Base-by-base conservation (phyloP, 495 filamentous ascomycete genomes). In the Rusavskia elegans region DNA sequence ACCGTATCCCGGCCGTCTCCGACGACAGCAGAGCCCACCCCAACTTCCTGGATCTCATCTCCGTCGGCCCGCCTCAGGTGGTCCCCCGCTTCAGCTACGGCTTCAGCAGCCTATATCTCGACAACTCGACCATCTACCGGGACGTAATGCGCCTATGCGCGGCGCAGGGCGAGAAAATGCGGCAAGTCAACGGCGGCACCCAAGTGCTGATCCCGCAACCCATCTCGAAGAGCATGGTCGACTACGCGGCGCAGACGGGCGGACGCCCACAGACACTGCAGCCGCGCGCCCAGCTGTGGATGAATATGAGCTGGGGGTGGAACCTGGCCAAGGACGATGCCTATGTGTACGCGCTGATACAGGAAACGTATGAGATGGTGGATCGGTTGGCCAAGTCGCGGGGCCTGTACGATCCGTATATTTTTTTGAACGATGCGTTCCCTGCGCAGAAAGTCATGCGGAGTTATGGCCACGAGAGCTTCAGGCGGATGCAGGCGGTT, bases 401-500 rank as follows among this genome's bases (percentile, higher is more conserved):
- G 32, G 32, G 32, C 1, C 1, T 35, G 9, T 35, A 35, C 13
- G 32, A 35, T 13, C 32, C 32, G 8, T 35, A 35, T 35, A 35
- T 35, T 3, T 35, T 35, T 11, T 35, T 35, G 32, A 35, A 35
- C 13, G 32, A 35, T 35, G 32, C 32, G 5, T 35, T 35, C 1
- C 32, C 32, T 1, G 32, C 2, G 6, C 32, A 35, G 32, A 35
- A 35, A 11, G 32, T 35, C 0, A 7, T 35, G 6, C 8, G 32
- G 32, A 35, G 32, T 35, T 35, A 35, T 35, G 32, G 32, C 9
- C 0, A 42, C 27, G 61, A 63, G 20, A 78, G 68, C 56, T 50
- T 68, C 30, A 48, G 53, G 37, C 56, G 59, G n/a, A 55, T 81
- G 48, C 52, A 57, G 25, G 42, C 51, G 21, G 63, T 68, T 38